Evolutionary conservation across 1,139 yeast genomes (phyloP).

Genomic region (Geotrichum histeridarum): DNA sequence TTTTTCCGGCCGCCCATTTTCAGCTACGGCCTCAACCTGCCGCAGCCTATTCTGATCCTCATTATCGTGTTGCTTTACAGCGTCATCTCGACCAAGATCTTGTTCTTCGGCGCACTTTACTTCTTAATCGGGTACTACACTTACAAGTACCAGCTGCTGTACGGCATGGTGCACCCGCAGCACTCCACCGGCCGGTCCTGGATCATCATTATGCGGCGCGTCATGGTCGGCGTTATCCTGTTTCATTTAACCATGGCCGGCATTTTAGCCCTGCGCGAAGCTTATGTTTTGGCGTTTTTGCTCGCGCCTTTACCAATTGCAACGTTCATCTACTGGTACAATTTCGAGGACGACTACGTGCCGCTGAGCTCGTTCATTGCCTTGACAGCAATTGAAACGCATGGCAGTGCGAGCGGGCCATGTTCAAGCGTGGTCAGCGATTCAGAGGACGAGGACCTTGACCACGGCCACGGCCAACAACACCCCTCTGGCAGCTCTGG

Average conservation of each 20-base stretch:
- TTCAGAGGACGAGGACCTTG: not conserved
- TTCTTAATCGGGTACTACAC: slow-evolving; percentile 72
- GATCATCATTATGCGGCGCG: slow-evolving; percentile 73
- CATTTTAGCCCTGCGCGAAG: slow-evolving; percentile 71
- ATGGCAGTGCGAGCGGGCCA: slow-evolving; percentile 22
- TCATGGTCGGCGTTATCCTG: slow-evolving; percentile 61
- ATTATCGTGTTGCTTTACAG: slow-evolving; percentile 73
- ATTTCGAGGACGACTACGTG: slow-evolving; percentile 71
- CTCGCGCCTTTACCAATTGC: slow-evolving; percentile 70
- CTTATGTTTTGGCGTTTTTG: slow-evolving; percentile 65
- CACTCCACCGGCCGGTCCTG: slow-evolving; percentile 87
- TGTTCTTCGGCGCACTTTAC: slow-evolving; percentile 67
- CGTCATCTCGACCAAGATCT: slow-evolving; percentile 68
- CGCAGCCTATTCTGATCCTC: slow-evolving; percentile 71
- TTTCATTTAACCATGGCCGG: slow-evolving; percentile 93
- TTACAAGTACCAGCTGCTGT: slow-evolving; percentile 73
- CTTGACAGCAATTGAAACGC: slow-evolving; percentile 51
- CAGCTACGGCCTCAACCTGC: slow-evolving; percentile 74
- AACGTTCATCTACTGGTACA: slow-evolving; percentile 66
- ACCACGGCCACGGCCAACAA: not conserved
- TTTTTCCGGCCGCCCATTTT: slow-evolving; percentile 72
- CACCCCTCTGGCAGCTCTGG: not conserved
- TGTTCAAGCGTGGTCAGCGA: not conserved
- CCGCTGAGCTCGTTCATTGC: slow-evolving; percentile 87
- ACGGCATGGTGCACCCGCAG: slow-evolving; percentile 78